A percentile compares a stretch with the other conserved stretches of the same genome.
Evolutionary conservation across 805 yeast species (phyloP).

Genomic region (Naumovozyma dairenensis): DNA sequence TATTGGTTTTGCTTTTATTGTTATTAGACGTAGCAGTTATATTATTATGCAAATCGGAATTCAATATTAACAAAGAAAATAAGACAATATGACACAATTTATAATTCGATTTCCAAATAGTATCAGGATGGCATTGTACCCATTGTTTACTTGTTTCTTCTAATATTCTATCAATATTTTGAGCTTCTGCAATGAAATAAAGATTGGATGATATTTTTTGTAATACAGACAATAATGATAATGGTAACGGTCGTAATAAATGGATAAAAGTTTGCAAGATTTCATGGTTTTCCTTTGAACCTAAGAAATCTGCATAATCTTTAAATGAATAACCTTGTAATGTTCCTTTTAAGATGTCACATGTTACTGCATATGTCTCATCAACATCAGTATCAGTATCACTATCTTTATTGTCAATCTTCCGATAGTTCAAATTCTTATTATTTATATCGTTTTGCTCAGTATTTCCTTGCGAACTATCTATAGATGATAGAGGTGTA

Average conservation of each 20-base stretch:
- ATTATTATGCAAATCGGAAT: conserved; percentile 65
- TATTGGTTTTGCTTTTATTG: no score
- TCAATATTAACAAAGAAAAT: conserved; percentile 60
- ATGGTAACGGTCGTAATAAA: conserved; percentile 35
- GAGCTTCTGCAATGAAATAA: conserved; percentile 77
- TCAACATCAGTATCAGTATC: background rate
- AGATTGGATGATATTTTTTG: conserved; percentile 52
- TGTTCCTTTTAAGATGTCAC: conserved; percentile 25
- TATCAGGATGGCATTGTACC: conserved; percentile 38
- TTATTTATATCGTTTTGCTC: background rate
- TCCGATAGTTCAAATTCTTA: background rate
- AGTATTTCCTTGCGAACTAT: no score
- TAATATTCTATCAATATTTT: conserved; percentile 64
- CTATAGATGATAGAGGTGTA: no score
- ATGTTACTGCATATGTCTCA: conserved; percentile 18
- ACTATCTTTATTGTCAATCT: background rate
- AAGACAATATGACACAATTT: conserved; percentile 60
- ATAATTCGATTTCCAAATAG: conserved; percentile 36
- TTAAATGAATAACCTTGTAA: conserved; percentile 31
- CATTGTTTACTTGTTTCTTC: conserved; percentile 61
- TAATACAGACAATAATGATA: conserved; percentile 47
- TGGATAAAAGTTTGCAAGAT: conserved; percentile 31
- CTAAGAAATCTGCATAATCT: conserved; percentile 35
- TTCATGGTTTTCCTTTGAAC: conserved; percentile 21
- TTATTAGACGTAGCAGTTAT: conserved; percentile 22